Conservation (phyloP, 2,329 filamentous ascomycete species). For the Achaetomium macrosporum region DNA sequence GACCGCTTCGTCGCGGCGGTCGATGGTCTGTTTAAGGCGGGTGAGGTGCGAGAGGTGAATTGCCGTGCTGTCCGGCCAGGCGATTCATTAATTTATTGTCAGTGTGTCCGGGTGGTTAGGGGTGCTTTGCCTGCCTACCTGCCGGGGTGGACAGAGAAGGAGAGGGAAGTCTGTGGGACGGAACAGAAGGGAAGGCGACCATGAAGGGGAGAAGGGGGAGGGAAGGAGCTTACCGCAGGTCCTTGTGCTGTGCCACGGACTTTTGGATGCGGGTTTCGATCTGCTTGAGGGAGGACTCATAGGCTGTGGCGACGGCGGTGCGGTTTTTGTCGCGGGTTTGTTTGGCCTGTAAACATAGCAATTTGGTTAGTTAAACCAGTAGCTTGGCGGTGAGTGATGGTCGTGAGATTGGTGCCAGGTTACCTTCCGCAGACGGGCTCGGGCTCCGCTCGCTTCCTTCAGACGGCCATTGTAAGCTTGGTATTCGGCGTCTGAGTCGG, state of each 20-base stretch:
- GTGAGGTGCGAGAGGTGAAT: conserved; percentile 13
- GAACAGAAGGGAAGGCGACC: not conserved
- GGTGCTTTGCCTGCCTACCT: too few relatives aligned
- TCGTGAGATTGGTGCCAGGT: not conserved
- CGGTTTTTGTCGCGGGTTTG: conserved; percentile 20
- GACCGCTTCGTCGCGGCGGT: conserved; percentile 16
- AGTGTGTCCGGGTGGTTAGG: too few relatives aligned
- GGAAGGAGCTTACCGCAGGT: conserved; percentile 15
- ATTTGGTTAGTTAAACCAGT: not conserved
- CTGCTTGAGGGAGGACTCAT: conserved; percentile 9
- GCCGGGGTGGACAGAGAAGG: not conserved
- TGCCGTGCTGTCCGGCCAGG: conserved; percentile 13
- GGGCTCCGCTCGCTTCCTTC: conserved; percentile 17
- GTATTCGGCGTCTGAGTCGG: conserved; percentile 18
- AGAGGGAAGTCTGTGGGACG: not conserved
- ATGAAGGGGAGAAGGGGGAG: not conserved
- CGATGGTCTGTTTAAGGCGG: conserved; percentile 15
- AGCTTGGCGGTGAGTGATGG: not conserved
- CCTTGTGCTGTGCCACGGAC: conserved; percentile 15
- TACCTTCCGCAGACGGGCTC: conserved; percentile 20
- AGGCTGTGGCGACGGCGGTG: conserved; percentile 13
- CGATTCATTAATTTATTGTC: too few relatives aligned
- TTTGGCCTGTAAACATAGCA: conserved; percentile 9
- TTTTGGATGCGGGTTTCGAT: conserved; percentile 17
- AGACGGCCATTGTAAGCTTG: conserved; percentile 17